Evolutionary conservation across 495 filamentous ascomycete species (phyloP), one percentile per base, ranked within the genome.

Genomic region (Penicillium cataractarum): DNA sequence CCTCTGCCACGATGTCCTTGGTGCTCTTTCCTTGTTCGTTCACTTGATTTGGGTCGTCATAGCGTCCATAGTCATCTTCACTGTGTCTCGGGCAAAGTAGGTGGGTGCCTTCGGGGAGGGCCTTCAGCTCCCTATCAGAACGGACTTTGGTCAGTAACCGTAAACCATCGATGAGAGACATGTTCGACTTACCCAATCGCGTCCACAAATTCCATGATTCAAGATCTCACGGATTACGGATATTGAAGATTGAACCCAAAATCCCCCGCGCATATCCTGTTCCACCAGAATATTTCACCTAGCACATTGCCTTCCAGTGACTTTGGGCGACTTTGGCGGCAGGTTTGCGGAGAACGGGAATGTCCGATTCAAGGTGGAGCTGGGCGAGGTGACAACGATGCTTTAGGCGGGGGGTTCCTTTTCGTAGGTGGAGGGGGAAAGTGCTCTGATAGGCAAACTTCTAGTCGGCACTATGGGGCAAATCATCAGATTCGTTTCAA

Each of bases 61-160:
- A 89, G 48, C 82, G 74, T 42, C 77, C 80, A 26, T 76, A 70
- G 46, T 85, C 83, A n/a, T 82, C 74, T 42, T 80, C 80, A 31
- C 68, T 61, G 50, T 80, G 76, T 55, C 78, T 71, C 0, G 83
- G 81, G 53, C 83, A 85, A 51, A 85, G 71, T 50, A 83, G 72
- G 65, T 85, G 83, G 39, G 78, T 70, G 37, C 73, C 71, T 27
- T 78, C 72, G 1, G 80, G 80, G 61, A 84, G 76, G 40, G 76
- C 69, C 58, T 78, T 78, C 6, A 82, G 70, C 70, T 82, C 76
- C 58, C 79, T 81, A 55, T 21, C 55, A 37, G 31, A 29, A 44
- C 32, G 13, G 51, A 10, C 4, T 27, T 31, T 37, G 10, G 42
- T 71, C 39, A 73, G 57, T 19, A 58, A n/a, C 56, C 33, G 62